Evolutionary conservation across 2,329 filamentous ascomycete genomes (phyloP).

Genomic region (Talaromyces funiculosus): DNA sequence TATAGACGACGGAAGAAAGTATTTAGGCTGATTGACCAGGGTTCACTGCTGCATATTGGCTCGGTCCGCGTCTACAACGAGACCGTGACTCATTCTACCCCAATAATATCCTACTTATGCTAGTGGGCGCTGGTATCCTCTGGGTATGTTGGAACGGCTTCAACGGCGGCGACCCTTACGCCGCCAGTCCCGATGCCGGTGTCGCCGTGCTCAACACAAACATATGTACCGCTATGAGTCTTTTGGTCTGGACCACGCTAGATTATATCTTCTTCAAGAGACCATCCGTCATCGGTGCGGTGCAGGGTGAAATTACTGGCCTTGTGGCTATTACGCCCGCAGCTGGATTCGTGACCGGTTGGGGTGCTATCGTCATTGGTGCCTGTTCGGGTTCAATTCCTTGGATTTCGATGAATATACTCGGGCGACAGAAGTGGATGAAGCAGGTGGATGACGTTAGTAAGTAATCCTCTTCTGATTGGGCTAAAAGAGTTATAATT

Average conservation of each 20-base stretch:
- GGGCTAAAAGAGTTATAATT: neutral
- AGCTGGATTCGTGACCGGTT: slow-evolving; percentile 47
- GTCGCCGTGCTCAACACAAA: slow-evolving; percentile 50
- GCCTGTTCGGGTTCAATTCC: slow-evolving; percentile 42
- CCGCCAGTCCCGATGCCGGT: slow-evolving; percentile 46
- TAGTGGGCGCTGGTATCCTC: slow-evolving; percentile 47
- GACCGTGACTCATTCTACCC: slow-evolving; percentile 45
- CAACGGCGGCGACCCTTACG: slow-evolving; percentile 50
- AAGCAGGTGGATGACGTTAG: slow-evolving; percentile 49
- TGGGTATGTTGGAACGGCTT: slow-evolving; percentile 53
- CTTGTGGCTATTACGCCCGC: slow-evolving; percentile 50
- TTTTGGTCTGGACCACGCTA: slow-evolving; percentile 43
- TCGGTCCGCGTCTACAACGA: slow-evolving; percentile 39
- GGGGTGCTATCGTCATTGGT: slow-evolving; percentile 48
- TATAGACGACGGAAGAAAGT: slow-evolving; percentile 18
- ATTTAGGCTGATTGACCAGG: slow-evolving; percentile 30
- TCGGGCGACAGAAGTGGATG: slow-evolving; percentile 49
- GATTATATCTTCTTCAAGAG: slow-evolving; percentile 46
- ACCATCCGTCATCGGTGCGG: slow-evolving; percentile 46
- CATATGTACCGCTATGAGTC: slow-evolving; percentile 44
- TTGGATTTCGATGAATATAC: slow-evolving; percentile 47
- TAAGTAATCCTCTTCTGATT: neutral
- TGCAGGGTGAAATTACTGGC: slow-evolving; percentile 50
- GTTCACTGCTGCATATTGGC: slow-evolving; percentile 9
- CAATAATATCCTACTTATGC: slow-evolving; percentile 43